Evolutionary conservation across 768 basidiomycete genomes (phyloP).

Genomic region (Saitozyma podzolica): DNA sequence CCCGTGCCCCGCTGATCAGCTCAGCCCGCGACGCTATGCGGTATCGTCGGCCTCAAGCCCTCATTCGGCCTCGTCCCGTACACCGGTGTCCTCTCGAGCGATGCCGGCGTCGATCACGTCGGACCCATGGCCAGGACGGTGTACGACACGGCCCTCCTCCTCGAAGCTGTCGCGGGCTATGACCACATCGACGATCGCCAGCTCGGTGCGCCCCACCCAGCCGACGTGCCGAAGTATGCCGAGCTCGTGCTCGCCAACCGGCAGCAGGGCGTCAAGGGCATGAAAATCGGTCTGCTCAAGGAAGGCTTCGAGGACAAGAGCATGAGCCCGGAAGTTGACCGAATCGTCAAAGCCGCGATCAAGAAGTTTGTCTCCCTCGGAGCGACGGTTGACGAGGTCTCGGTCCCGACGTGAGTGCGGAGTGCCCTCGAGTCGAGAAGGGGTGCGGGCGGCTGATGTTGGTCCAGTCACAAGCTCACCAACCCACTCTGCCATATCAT

Average conservation of each 20-base stretch:
- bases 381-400: conserved; percentile 55
- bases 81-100: conserved; percentile 56
- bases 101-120: conserved; percentile 55
- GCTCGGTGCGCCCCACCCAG: conserved; percentile 51
- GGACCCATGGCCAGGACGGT: conserved; percentile 54
- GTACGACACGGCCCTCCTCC: conserved; percentile 55
- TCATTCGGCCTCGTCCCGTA: conserved; percentile 58
- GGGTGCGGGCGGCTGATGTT: too few species aligned
- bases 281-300: conserved; percentile 56
- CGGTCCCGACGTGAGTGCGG: conserved; percentile 54
- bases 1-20: not conserved
- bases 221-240: conserved; percentile 52
- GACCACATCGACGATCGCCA: conserved; percentile 58
- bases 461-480: conserved; percentile 9
- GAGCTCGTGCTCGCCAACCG: conserved; percentile 35
- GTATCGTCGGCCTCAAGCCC: conserved; percentile 57
- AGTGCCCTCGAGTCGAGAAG: conserved; percentile 9
- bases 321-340: conserved; percentile 53
- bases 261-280: conserved; percentile 44
- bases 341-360: conserved; percentile 52
- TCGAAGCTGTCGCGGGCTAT: conserved; percentile 57
- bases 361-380: conserved; percentile 53
- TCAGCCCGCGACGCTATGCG: conserved; percentile 55
- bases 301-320: conserved; percentile 53
- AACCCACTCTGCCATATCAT: conserved; percentile 18